Evolutionary conservation across 768 basidiomycete species (phyloP).

Genomic region (Boletus reticuloceps): DNA sequence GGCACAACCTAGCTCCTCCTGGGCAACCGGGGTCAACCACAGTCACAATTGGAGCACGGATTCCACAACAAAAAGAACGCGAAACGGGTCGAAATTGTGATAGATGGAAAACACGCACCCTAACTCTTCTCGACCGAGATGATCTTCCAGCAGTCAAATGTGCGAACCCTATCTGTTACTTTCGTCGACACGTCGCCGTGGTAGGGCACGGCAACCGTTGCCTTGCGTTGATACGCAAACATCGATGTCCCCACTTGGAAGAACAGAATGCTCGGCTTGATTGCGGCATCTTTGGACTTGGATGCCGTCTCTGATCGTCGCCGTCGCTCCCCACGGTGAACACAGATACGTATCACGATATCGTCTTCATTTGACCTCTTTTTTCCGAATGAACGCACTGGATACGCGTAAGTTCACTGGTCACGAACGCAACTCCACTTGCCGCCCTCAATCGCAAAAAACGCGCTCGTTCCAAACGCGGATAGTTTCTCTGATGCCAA

Average conservation of each 20-base stretch:
- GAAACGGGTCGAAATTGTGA: not conserved
- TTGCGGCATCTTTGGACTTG: no score
- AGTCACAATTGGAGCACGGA: not conserved
- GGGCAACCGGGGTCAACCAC: not conserved
- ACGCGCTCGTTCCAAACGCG: not conserved
- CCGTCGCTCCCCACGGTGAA: no score
- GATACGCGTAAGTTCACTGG: no score
- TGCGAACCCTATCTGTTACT: conserved; percentile 2
- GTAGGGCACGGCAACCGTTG: no score
- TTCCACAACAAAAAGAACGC: not conserved
- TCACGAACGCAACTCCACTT: not conserved
- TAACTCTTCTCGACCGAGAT: not conserved
- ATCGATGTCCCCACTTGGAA: no score
- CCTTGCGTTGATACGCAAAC: no score
- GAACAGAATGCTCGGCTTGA: no score
- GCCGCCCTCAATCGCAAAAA: conserved; percentile 11
- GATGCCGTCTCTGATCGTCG: no score
- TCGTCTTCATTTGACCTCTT: no score
- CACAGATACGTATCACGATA: no score
- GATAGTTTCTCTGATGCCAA: not conserved
- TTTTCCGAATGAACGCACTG: no score
- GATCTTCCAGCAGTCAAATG: not conserved
- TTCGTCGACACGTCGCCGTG: not conserved
- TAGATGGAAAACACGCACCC: not conserved
- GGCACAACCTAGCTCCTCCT: not conserved